Evolutionary conservation across 2,329 filamentous ascomycete genomes (phyloP).

Genomic region (Xylariaceae sp.): DNA sequence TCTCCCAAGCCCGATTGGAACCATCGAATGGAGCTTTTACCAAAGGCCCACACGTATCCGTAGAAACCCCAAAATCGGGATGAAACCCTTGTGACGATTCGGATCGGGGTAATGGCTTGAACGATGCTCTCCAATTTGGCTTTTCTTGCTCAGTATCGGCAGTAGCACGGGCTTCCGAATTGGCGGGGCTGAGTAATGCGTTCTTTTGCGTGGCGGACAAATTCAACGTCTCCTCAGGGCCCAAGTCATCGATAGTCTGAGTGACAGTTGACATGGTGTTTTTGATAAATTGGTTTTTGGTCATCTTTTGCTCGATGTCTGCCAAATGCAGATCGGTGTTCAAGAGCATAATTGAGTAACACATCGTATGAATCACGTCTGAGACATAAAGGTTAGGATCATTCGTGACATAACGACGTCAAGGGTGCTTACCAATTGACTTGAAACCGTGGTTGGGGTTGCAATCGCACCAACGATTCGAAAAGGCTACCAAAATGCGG

Average conservation of each 20-base stretch:
- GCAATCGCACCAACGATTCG: conserved; percentile 86
- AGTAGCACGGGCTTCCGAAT: conserved; percentile 20
- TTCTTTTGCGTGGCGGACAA: conserved; percentile 46
- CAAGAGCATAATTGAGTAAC: conserved; percentile 88
- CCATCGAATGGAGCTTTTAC: conserved; percentile 74
- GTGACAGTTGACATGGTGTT: conserved; percentile 91
- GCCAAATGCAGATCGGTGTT: conserved; percentile 95
- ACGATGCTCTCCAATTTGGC: conserved; percentile 37
- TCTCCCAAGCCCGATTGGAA: conserved; percentile 73
- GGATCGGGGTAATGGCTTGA: conserved; percentile 44
- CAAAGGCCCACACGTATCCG: conserved; percentile 64
- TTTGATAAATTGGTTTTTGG: conserved; percentile 85
- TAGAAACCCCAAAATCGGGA: conserved; percentile 29
- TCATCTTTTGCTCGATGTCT: conserved; percentile 97
- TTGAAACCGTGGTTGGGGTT: conserved; percentile 94
- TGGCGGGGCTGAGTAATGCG: conserved; percentile 25
- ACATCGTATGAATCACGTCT: conserved; percentile 96
- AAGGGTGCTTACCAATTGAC: conserved; percentile 58
- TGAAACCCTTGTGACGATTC: conserved; percentile 39
- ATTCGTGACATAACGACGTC: not conserved
- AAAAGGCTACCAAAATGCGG: conserved; percentile 83
- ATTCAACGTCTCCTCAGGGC: conserved; percentile 58
- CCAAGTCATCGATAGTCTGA: conserved; percentile 68
- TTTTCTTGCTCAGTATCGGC: conserved; percentile 25
- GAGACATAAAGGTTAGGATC: conserved; percentile 24